These are phyloP conservation scores for Halophytophthora polymorphica DNA, from an alignment of 352 stramenopile species.

Conservation along the genomic window DNA sequence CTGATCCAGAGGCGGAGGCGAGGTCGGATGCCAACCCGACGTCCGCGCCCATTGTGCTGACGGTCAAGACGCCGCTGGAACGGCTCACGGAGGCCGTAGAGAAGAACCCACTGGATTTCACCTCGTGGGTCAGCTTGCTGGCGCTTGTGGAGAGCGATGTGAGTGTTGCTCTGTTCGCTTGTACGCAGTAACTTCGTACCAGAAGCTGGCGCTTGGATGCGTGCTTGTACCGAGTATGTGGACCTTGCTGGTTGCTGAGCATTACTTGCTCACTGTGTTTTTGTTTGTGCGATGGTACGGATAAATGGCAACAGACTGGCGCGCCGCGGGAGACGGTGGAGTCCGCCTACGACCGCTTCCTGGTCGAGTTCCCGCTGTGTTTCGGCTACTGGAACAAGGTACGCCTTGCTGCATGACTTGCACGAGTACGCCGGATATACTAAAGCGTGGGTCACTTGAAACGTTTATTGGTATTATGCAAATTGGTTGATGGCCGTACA, in stretches of 20 bases:
- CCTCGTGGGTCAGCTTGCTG: conserved; percentile 73
- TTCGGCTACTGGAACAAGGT: conserved; percentile 90
- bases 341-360: conserved; percentile 66
- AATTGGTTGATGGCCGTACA: background rate
- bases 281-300: no score
- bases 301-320: conserved; percentile 29
- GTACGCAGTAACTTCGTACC: no score
- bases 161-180: background rate
- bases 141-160: conserved; percentile 70
- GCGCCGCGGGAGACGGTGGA: conserved; percentile 55
- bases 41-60: background rate
- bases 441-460: background rate
- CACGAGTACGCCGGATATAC: background rate
- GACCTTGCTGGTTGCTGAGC: background rate
- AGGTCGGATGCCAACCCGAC: background rate
- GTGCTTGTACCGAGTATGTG: no score
- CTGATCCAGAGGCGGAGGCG: background rate
- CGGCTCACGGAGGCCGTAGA: conserved; percentile 47
- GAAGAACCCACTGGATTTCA: conserved; percentile 77
- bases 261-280: background rate
- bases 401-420: background rate
- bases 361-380: conserved; percentile 73
- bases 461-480: background rate
- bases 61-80: conserved; percentile 41
- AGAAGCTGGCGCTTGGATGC: no score